A percentile compares a stretch with the other conserved stretches of the same genome.
These are phyloP conservation scores for Fraxinus velutina DNA, from an alignment of 305 asterid genomes.

Conservation along the genomic window DNA sequence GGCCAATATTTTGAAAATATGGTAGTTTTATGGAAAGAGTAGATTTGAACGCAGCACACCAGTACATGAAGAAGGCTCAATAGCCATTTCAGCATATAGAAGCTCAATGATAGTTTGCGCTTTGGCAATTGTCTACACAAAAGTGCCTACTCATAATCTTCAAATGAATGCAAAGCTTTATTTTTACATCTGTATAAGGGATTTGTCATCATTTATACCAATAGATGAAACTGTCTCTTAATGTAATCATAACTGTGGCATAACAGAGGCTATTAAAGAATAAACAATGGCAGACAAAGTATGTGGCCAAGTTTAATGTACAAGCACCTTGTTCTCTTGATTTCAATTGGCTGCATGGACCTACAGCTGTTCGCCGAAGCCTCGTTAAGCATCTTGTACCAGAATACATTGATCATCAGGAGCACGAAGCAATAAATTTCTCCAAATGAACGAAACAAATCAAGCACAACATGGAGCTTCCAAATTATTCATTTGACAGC, in stretches of 20 bases:
- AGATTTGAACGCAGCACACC: background rate
- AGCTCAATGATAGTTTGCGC: constrained; percentile 20
- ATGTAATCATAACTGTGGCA: constrained; percentile 14
- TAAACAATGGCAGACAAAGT: constrained; percentile 4
- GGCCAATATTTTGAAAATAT: background rate
- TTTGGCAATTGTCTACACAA: constrained; percentile 9
- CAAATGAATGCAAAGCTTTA: constrained; percentile 24
- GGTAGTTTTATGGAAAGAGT: background rate
- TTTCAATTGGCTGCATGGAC: constrained; percentile 23
- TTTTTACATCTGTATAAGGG: constrained; percentile 20
- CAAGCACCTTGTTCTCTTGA: constrained; percentile 23
- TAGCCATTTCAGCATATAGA: constrained; percentile 26
- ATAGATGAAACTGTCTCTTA: constrained; percentile 20
- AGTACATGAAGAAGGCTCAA: constrained; percentile 38
- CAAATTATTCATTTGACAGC: constrained; percentile 52
- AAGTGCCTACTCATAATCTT: constrained; percentile 29
- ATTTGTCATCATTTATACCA: constrained; percentile 23
- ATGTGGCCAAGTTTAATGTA: constrained; percentile 10
- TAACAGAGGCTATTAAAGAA: constrained; percentile 17
- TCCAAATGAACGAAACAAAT: constrained; percentile 28
- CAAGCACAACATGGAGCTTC: constrained; percentile 23
- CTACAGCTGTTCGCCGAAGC: constrained; percentile 17
- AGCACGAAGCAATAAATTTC: constrained; percentile 27
- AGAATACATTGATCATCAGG: constrained; percentile 16
- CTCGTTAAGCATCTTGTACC: constrained; percentile 18